phyloP scores from a whole-genome alignment of 257 asterid species.

The Plantago elongata region DNA sequence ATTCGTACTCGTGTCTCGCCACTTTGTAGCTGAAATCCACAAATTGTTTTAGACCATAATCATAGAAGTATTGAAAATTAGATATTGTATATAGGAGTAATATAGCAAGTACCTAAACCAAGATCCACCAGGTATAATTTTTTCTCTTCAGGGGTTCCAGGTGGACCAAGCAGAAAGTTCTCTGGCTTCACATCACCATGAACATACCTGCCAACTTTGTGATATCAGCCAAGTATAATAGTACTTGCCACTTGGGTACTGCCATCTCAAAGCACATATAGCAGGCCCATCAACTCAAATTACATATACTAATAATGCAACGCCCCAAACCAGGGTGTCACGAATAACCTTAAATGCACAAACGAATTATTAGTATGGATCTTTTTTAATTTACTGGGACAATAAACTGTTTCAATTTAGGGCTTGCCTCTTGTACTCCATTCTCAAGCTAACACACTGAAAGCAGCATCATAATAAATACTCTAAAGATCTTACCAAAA shows the following conservation, averaged over 20 bases:
- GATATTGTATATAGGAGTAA: slow-evolving; percentile 13
- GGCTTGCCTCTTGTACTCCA: too few relatives aligned
- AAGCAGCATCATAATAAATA: too few relatives aligned
- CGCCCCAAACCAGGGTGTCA: not conserved
- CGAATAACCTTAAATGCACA: too few relatives aligned
- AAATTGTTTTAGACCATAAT: slow-evolving; percentile 9
- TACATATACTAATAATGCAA: not conserved
- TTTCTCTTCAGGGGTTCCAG: slow-evolving; percentile 55
- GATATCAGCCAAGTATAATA: not conserved
- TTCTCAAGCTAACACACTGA: too few relatives aligned
- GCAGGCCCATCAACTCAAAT: not conserved
- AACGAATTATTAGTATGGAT: too few relatives aligned
- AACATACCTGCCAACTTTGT: slow-evolving; percentile 35
- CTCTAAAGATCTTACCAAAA: too few relatives aligned
- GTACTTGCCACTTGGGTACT: not conserved
- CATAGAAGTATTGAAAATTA: slow-evolving; percentile 8
- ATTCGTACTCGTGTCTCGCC: slow-evolving; percentile 55
- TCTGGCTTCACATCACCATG: slow-evolving; percentile 76
- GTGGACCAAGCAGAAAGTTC: slow-evolving; percentile 53
- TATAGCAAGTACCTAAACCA: slow-evolving; percentile 46
- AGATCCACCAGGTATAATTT: slow-evolving; percentile 59
- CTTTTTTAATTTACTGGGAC: too few relatives aligned
- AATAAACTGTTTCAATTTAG: too few relatives aligned
- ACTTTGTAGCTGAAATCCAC: slow-evolving; percentile 55
- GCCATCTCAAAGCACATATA: not conserved